A percentile compares a stretch with the other conserved stretches of the same genome.
Conservation (phyloP, 257 asterid genomes). For the Eucommia ulmoides region DNA sequence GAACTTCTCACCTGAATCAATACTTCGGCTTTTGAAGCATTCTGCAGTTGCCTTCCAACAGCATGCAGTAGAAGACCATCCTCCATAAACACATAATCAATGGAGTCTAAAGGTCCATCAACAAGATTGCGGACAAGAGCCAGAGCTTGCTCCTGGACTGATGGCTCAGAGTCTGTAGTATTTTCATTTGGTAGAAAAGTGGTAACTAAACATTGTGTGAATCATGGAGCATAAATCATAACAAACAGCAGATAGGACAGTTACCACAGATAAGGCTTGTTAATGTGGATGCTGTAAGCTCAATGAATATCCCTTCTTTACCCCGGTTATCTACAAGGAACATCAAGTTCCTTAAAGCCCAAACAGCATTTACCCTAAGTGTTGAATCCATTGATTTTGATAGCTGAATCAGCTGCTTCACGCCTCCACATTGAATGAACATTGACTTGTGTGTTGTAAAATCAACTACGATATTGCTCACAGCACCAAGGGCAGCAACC, state of each 20-base stretch:
- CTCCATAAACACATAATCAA: constrained; percentile 56
- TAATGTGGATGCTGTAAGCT: constrained; percentile 49
- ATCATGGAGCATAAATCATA: constrained; percentile 8
- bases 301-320: constrained; percentile 69
- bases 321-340: constrained; percentile 61
- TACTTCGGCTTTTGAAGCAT: constrained; percentile 52
- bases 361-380: constrained; percentile 46
- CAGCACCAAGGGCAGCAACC: constrained; percentile 82
- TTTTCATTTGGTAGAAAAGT: constrained; percentile 8
- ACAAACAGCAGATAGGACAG: constrained; percentile 4
- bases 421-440: constrained; percentile 63
- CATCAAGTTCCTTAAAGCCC: constrained; percentile 72
- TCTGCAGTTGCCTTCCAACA: constrained; percentile 53
- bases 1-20: constrained; percentile 51
- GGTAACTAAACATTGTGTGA: constrained; percentile 12
- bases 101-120: constrained; percentile 54
- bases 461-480: constrained; percentile 71
- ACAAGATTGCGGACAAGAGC: constrained; percentile 71
- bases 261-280: constrained; percentile 74
- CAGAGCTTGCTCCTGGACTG: constrained; percentile 83
- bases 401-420: constrained; percentile 73
- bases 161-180: constrained; percentile 65
- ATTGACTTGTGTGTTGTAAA: constrained; percentile 44
- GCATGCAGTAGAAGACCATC: constrained; percentile 52
- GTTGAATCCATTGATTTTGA: constrained; percentile 82